Conservation (phyloP, 257 asterid genomes). For the Fraxinus americana region DNA sequence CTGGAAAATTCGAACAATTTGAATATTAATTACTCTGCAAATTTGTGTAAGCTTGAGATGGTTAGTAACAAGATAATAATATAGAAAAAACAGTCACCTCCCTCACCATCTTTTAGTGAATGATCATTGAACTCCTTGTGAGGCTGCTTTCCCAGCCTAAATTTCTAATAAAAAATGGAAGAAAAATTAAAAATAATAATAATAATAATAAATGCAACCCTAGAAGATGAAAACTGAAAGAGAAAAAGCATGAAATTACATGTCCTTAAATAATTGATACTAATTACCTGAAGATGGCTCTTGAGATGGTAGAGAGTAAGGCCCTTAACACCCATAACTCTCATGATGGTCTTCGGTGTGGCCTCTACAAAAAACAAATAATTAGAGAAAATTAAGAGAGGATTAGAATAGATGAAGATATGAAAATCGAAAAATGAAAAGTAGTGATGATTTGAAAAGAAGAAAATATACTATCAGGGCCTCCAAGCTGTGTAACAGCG, state of each 20-base stretch:
- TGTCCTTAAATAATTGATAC: neutral
- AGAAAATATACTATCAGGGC: conserved; percentile 65
- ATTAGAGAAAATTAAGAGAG: neutral
- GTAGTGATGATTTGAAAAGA: neutral
- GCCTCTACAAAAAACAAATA: conserved; percentile 58
- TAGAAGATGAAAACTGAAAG: neutral
- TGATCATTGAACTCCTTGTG: conserved; percentile 98
- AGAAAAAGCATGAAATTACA: neutral
- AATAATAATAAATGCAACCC: neutral
- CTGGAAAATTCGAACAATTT: conserved; percentile 36
- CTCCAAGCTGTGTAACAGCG: conserved; percentile 91
- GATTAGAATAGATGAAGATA: neutral
- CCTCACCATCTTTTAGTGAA: conserved; percentile 83
- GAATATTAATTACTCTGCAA: neutral
- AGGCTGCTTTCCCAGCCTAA: conserved; percentile 96
- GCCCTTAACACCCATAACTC: conserved; percentile 98
- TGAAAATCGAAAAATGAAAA: neutral
- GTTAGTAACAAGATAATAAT: neutral
- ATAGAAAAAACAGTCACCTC: conserved; percentile 29
- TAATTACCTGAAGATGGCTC: conserved; percentile 94
- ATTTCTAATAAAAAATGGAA: conserved; percentile 53
- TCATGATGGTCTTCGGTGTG: conserved; percentile 96
- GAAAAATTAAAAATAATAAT: neutral
- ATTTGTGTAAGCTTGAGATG: conserved; percentile 2
- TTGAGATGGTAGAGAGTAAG: conserved; percentile 98